Evolutionary conservation across 2,329 filamentous ascomycete genomes (phyloP), one percentile per base, ranked within the genome.

Genomic region (Rutstroemia sp.): DNA sequence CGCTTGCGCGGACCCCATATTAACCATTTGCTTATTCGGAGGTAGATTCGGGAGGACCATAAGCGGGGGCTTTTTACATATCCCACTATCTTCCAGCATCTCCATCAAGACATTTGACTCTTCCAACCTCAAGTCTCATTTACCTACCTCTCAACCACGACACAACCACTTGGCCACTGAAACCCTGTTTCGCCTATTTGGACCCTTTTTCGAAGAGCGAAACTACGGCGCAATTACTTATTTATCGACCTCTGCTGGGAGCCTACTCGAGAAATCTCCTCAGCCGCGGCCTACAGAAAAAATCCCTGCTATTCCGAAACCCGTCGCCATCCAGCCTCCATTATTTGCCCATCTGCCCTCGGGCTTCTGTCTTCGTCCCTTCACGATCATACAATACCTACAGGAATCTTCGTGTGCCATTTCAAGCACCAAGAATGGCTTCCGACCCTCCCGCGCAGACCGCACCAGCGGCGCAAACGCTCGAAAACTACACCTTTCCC

Each of bases 401-500:
- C 9, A 44, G 50, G 3, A 25, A 34, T 42, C 27, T 21, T 25
- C 27, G 23, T 37, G 42, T 12, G 23, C 34, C 1, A 5, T 27
- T 27, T 30, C 34, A 30, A 21, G 4, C 21, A 49, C 14, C n/a
- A 4, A 39, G 21, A 42, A 65, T 64, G 63, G 52, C 61, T 30
- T 53, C 60, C 6, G 56, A 53, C 41, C 23, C 52, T n/a, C 52
- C 59, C 9, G 18, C 45, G 7, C 58, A 58, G 41, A 53, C 58
- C 53, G 58, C 58, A 48, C 52, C 9, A 12, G 10, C 63, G 23
- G 49, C 53, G 53, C 64, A 66, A 54, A 65, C 64, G 14, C 52
- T 61, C 25, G 53, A 60, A 34, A 62, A 71, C 64, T 88, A 88
- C 37, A 60, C 51, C 27, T 88, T 88, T 65, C 85, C 85, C 9